Conservation (phyloP, 2,329 filamentous ascomycete species). For the Sporothrix inflata region DNA sequence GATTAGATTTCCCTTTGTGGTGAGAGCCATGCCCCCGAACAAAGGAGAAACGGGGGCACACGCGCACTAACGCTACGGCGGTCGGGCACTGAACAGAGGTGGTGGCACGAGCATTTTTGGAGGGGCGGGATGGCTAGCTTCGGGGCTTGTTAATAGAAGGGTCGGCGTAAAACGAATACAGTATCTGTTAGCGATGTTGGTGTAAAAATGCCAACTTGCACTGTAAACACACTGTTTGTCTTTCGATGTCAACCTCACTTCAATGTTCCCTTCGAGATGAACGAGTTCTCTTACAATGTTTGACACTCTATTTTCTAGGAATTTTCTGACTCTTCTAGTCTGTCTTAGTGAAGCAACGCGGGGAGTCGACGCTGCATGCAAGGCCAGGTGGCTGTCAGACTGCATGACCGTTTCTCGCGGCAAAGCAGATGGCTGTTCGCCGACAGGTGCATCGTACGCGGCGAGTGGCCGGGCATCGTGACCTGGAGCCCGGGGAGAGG, state of each 20-base stretch:
- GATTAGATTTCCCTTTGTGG: conserved; percentile 11
- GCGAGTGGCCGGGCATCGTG: not conserved
- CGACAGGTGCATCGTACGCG: conserved; percentile 3
- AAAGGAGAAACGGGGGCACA: conserved; percentile 1
- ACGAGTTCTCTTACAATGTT: not conserved
- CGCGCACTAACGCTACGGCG: not conserved
- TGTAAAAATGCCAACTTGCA: not conserved
- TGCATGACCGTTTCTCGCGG: not conserved
- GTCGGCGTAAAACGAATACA: not conserved
- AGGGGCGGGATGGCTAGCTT: not conserved
- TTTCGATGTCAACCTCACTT: not conserved
- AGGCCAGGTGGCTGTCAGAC: not conserved
- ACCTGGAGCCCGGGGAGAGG: not conserved
- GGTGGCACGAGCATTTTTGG: not conserved
- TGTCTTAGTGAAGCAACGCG: not conserved
- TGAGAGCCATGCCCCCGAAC: conserved; percentile 1
- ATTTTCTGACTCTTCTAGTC: not conserved
- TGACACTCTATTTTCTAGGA: not conserved
- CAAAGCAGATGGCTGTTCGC: not conserved
- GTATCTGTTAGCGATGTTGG: not conserved
- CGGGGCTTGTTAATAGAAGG: not conserved
- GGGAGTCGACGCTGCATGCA: not conserved
- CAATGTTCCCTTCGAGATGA: not conserved
- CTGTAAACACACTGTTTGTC: not conserved
- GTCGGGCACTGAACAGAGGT: not conserved